phyloP scores from a whole-genome alignment of 805 yeast species.

The Metschnikowia bowlesiae region DNA sequence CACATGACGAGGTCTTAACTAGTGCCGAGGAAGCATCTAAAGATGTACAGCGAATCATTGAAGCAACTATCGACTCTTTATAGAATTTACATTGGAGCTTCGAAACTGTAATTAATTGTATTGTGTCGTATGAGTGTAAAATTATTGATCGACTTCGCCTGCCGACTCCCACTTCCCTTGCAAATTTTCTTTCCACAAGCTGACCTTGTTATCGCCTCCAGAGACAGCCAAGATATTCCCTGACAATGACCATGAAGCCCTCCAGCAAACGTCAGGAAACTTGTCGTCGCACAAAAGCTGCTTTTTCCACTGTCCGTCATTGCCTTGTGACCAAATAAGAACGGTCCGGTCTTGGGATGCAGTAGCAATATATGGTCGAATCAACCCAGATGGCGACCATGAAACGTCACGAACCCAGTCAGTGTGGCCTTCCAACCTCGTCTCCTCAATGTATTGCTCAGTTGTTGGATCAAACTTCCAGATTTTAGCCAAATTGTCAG shows the following conservation, averaged over 20 bases:
- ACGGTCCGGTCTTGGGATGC: conserved; percentile 97
- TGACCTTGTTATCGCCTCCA: conserved; percentile 94
- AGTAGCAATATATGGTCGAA: conserved; percentile 86
- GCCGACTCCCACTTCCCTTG: conserved; percentile 95
- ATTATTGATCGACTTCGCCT: conserved; percentile 86
- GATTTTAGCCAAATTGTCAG: conserved; percentile 87
- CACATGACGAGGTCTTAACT: conserved; percentile 87
- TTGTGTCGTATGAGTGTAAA: neutral
- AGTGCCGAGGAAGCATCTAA: conserved; percentile 74
- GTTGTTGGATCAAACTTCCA: conserved; percentile 66
- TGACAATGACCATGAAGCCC: conserved; percentile 94
- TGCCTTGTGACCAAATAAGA: conserved; percentile 88
- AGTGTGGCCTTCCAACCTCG: conserved; percentile 78
- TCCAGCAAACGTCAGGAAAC: conserved; percentile 97
- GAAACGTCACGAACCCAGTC: conserved; percentile 99
- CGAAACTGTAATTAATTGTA: neutral
- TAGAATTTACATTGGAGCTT: conserved; percentile 9
- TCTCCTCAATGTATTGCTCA: conserved; percentile 66
- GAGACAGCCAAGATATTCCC: conserved; percentile 94
- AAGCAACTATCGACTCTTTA: conserved; percentile 50
- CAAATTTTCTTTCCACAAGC: conserved; percentile 93
- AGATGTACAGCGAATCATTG: conserved; percentile 72
- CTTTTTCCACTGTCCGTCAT: conserved; percentile 73
- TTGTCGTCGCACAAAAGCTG: conserved; percentile 68
- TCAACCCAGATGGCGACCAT: conserved; percentile 91